Base-by-base conservation (phyloP, 176 grass and related monocot genomes). In the Aegilops umbellulata region DNA sequence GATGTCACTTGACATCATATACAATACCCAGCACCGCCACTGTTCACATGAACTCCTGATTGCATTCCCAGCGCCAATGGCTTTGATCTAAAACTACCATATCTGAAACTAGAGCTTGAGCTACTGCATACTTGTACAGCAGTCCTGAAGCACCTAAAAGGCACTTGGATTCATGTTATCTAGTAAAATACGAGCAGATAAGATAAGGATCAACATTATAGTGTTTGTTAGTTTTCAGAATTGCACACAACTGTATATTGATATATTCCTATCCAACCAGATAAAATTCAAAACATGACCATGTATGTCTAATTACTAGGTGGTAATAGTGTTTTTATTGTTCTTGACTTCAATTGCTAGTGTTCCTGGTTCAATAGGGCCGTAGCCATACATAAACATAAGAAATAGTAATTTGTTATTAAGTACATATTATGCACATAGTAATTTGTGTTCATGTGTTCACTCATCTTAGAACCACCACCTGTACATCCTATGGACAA, bases 91-190 rank as follows among this genome's bases (percentile, higher is more conserved):
- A 24, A 74, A 82, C 74, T 63, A 65, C 74, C 61, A 65, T 69
- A 46, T 77, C 49, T 76, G 70, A 78, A 49, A 60, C 76, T 22
- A 57, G 63, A 80, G 79, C 62, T 83, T 75, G 87, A 80, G 62
- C 74, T 76, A 47, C 78, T 71, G 58, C 81, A 83, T 47, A 74
- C 70, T 89, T 94, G 84, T 77, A 89, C 7, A 61, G 53, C 72
- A 69, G 90, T 77, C 68, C 72, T 72, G 77, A 78, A 71, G 74
- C 60, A 60, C 84, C 70, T 62, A 91, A 25, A 42, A 61, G 55
- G 81, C 89, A 89, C 84, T 65, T 85, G n/a, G 77, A 55, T 87
- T 89, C 84, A 87, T 94, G 89, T 79, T 64, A 87, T 47, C 46
- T 69, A 85, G 42, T 68, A 77, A 80, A 76, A 44, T 36, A 67